Conservation (phyloP, 1,139 yeast genomes). For the Taphrina sp. region DNA sequence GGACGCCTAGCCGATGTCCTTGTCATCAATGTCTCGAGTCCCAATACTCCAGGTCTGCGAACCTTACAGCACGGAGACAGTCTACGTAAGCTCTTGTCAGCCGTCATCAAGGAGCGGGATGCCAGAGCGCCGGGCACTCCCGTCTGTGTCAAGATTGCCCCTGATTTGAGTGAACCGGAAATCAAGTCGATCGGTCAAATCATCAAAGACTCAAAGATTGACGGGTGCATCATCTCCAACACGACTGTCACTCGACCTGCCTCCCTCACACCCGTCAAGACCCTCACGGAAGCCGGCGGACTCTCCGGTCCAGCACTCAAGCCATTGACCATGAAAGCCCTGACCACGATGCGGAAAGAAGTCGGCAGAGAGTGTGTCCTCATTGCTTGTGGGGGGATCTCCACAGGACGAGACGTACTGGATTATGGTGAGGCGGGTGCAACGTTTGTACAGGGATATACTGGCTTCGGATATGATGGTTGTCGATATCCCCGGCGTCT, state of each 20-base stretch:
- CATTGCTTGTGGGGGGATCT: conserved; percentile 93
- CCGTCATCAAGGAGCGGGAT: conserved; percentile 48
- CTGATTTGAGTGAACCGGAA: conserved; percentile 81
- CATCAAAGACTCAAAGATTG: conserved; percentile 72
- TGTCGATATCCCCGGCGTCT: conserved; percentile 81
- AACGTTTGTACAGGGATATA: conserved; percentile 75
- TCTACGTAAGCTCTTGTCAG: conserved; percentile 61
- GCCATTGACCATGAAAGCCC: conserved; percentile 70
- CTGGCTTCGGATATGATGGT: conserved; percentile 89
- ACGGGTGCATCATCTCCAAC: conserved; percentile 89
- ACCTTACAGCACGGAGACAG: conserved; percentile 77
- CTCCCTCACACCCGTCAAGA: conserved; percentile 47
- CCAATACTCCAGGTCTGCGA: conserved; percentile 93
- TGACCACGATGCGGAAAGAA: conserved; percentile 63
- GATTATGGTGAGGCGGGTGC: conserved; percentile 96
- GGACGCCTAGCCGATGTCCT: conserved; percentile 85
- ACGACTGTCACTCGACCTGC: conserved; percentile 72
- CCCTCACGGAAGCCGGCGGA: conserved; percentile 68
- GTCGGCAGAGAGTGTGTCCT: conserved; percentile 52
- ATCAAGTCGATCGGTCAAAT: conserved; percentile 78
- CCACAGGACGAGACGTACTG: conserved; percentile 77
- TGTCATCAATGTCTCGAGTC: conserved; percentile 90
- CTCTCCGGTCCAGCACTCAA: conserved; percentile 90
- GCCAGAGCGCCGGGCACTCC: conserved; percentile 48
- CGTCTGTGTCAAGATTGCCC: conserved; percentile 84